Evolutionary conservation across 331 rosid species (phyloP), one percentile per base, ranked within the genome.

Genomic region (Dryas integrifolia): DNA sequence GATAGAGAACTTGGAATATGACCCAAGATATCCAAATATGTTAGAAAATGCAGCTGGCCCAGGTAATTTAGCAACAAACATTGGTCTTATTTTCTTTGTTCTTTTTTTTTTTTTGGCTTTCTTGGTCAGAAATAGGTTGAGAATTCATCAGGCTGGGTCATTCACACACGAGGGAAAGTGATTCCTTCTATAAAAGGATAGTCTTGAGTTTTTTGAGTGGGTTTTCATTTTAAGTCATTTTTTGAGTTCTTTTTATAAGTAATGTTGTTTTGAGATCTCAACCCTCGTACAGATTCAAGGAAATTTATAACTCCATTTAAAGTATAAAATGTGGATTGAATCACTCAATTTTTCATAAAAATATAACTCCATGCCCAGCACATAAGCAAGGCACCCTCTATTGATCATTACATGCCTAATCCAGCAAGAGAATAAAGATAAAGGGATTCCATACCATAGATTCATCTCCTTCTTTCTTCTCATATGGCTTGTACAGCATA

Each of bases 381-480:
- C 58, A 67, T 48, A 24, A 51, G 57, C 58, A 67, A 48, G 71
- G 55, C 53, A 47, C 55, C 53, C 3, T 55, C 43, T 21, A 38
- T 57, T 70, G 55, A 14, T 56, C 43, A 70, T 24, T 21, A 70
- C 53, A 46, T 43, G 53, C 48, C 74, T 16, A 15, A 41, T 55
- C 53, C 66, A 71, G 75, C 7, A 71, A 71, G n/a, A 2, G 57
- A 80, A 52, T 40, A 9, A n/a, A 46, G 24, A 18, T 24, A 11
- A 78, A 26, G 45, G 45, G 71, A 74, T 67, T 70, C 52, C 93
- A 81, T 86, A 95, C 99, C 90, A 13, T 49, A 67, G 88, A 78
- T 66, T 76, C 88, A 65, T 89, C 90, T 67, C 85, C 93, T 82
- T 85, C 96, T 75, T 85, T 87, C 81, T 81, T 88, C 76, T 92